A percentile compares a stretch with the other conserved stretches of the same genome.
Conservation (phyloP, 208 protist species). For the Angomonas ambiguus region DNA sequence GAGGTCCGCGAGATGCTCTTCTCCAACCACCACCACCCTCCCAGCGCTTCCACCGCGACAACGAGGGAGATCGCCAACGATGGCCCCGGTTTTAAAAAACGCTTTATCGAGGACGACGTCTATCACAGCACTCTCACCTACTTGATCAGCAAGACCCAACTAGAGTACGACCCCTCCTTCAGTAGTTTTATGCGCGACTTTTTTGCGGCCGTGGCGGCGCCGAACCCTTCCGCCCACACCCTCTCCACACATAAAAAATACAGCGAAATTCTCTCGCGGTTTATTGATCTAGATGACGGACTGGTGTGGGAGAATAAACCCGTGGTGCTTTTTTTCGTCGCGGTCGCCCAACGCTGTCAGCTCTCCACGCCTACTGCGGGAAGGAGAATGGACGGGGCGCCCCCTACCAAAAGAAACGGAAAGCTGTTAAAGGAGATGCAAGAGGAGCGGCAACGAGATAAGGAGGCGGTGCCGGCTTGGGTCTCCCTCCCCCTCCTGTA, state of each 20-base stretch:
- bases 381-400: not conserved
- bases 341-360: slow-evolving; percentile 9
- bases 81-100: slow-evolving; percentile 16
- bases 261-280: not conserved
- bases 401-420: slow-evolving; percentile 1
- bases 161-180: slow-evolving; percentile 60
- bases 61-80: slow-evolving; percentile 17
- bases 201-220: slow-evolving; percentile 6
- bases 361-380: not conserved
- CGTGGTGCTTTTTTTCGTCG: not conserved
- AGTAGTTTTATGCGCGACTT: slow-evolving; percentile 65
- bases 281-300: not conserved
- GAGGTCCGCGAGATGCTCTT: slow-evolving; percentile 21
- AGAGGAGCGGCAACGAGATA: not conserved
- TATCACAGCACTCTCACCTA: slow-evolving; percentile 49
- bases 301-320: not conserved
- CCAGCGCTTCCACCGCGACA: slow-evolving; percentile 13
- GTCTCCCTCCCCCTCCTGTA: slow-evolving; percentile 28
- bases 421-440: not conserved
- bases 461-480: slow-evolving; percentile 24
- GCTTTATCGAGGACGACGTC: slow-evolving; percentile 44
- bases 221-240: not conserved
- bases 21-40: too few relatives aligned
- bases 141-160: slow-evolving; percentile 30
- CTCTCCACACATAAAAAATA: not conserved